phyloP scores from a whole-genome alignment of 2,329 filamentous ascomycete species.

The Curvularia spicifera region DNA sequence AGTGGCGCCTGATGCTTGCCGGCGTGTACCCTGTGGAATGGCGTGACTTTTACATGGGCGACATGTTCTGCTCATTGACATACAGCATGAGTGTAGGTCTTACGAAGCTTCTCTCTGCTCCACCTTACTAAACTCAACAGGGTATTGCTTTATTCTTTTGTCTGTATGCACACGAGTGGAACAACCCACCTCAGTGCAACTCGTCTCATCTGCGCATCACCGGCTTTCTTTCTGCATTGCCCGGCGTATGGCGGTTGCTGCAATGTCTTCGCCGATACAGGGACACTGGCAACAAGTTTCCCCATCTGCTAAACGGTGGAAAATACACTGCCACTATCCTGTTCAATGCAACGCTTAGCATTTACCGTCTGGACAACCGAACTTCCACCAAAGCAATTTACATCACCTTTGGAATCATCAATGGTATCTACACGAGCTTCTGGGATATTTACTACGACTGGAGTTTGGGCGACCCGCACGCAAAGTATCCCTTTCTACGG shows the following conservation, averaged over 20 bases:
- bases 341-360: constrained; percentile 76
- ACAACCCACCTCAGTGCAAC: constrained; percentile 77
- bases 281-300: constrained; percentile 86
- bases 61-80: constrained; percentile 96
- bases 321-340: constrained; percentile 89
- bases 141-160: constrained; percentile 96
- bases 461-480: constrained; percentile 80
- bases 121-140: constrained; percentile 43
- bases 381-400: constrained; percentile 71
- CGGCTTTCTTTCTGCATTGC: constrained; percentile 83
- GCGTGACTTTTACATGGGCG: constrained; percentile 94
- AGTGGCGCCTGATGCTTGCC: constrained; percentile 86
- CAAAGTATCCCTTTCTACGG: constrained; percentile 67
- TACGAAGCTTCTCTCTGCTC: neutral
- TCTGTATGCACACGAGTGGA: constrained; percentile 82
- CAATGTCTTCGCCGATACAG: constrained; percentile 90
- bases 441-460: constrained; percentile 99
- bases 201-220: constrained; percentile 82
- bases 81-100: constrained; percentile 81
- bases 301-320: constrained; percentile 88
- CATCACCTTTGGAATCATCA: constrained; percentile 79
- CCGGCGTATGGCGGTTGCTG: constrained; percentile 86
- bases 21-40: constrained; percentile 95
- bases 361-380: constrained; percentile 77
- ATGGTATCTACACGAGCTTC: constrained; percentile 80